Evolutionary conservation across 192 early-diverging fungal genomes (phyloP).

Genomic region (Tieghemiomyces parasiticus): DNA sequence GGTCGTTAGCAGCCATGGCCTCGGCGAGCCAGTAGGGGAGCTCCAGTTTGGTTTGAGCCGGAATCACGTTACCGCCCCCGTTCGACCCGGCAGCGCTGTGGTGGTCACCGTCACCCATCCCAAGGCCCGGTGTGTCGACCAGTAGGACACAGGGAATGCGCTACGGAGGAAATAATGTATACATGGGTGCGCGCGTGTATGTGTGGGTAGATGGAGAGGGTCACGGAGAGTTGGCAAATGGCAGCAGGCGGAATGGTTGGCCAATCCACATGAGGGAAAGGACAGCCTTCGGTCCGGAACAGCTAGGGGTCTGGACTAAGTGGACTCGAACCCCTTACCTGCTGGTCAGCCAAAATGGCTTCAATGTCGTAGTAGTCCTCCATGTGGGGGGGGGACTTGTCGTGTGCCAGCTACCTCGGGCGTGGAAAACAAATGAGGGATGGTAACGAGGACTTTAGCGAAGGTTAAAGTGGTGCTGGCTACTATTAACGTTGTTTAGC

Average conservation of each 20-base stretch:
- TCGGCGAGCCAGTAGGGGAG: slow-evolving; percentile 30
- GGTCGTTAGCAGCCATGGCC: slow-evolving; percentile 15
- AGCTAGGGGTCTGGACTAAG: not conserved
- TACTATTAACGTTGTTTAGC: too few species aligned
- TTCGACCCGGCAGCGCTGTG: too few species aligned
- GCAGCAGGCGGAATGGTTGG: not conserved
- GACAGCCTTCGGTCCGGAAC: not conserved
- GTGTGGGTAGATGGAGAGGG: not conserved
- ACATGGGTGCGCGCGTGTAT: not conserved
- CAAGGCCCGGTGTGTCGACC: not conserved
- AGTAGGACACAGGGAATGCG: not conserved
- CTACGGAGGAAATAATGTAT: not conserved
- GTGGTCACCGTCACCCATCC: not conserved
- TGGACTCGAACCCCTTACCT: slow-evolving; percentile 15
- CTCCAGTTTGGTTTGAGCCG: slow-evolving; percentile 16
- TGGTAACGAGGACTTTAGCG: too few species aligned
- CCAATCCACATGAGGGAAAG: not conserved
- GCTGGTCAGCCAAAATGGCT: slow-evolving; percentile 36
- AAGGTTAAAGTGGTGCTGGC: too few species aligned
- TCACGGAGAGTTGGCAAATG: not conserved
- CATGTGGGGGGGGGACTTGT: slow-evolving; percentile 6
- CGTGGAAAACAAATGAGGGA: too few species aligned
- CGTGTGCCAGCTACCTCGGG: too few species aligned
- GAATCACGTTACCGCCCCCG: slow-evolving; percentile 10
- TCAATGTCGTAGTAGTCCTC: slow-evolving; percentile 42